A percentile compares a stretch with the other conserved stretches of the same genome.
These are phyloP conservation scores for Candolleomyces eurysporus DNA, from an alignment of 768 basidiomycete genomes.

Conservation along the genomic window DNA sequence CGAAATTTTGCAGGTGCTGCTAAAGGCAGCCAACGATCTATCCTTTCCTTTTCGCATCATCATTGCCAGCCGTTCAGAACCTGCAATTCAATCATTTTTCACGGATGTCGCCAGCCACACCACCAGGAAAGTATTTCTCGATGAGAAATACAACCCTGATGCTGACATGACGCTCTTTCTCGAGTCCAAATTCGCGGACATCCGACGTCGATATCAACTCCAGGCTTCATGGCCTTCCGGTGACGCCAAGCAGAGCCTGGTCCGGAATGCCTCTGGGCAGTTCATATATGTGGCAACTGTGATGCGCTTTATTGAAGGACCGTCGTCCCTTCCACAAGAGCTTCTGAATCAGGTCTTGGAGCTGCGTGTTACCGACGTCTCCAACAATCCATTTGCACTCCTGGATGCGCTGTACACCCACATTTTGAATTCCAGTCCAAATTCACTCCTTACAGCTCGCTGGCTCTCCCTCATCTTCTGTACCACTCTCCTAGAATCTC, in stretches of 20 bases:
- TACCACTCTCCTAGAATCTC: no score
- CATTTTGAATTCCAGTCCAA: not conserved
- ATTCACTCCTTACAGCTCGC: not conserved
- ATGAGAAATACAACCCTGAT: conserved; percentile 4
- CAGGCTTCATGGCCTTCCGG: conserved; percentile 1
- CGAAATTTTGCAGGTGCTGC: conserved; percentile 8
- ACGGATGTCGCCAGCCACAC: not conserved
- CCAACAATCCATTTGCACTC: not conserved
- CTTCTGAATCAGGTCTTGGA: conserved; percentile 6
- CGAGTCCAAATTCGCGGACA: not conserved
- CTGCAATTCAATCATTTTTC: not conserved
- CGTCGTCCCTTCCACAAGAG: conserved; percentile 5
- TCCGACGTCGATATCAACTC: conserved; percentile 4
- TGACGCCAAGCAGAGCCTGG: not conserved
- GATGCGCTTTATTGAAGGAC: conserved; percentile 9
- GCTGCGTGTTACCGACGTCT: not conserved
- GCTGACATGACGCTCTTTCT: conserved; percentile 5
- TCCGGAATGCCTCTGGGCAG: conserved; percentile 12
- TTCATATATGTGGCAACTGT: conserved; percentile 16
- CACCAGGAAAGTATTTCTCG: not conserved
- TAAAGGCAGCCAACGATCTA: not conserved
- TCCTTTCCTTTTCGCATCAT: conserved; percentile 4
- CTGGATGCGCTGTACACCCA: not conserved
- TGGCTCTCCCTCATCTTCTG: not conserved
- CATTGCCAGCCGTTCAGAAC: conserved; percentile 10